These are phyloP conservation scores for Rhodofomes roseus DNA, from an alignment of 1,284 basidiomycete genomes.

Conservation along the genomic window DNA sequence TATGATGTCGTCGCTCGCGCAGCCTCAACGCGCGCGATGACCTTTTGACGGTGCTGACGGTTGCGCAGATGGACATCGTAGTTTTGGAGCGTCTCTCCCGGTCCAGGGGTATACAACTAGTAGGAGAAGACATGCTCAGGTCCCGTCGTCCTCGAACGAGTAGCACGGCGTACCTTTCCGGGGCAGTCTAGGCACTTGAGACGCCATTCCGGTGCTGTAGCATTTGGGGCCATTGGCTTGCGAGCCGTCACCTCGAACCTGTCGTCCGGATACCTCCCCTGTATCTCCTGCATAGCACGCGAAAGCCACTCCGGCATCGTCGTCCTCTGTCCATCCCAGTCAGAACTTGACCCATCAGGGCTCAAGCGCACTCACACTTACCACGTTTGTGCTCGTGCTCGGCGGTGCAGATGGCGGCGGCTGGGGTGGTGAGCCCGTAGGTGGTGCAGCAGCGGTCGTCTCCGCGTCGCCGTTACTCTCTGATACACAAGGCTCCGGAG, in stretches of 20 bases:
- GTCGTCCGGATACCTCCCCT: constrained; percentile 77
- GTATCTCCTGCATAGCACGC: constrained; percentile 60
- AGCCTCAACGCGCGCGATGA: constrained; percentile 36
- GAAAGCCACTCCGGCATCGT: constrained; percentile 71
- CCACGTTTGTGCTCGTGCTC: constrained; percentile 5
- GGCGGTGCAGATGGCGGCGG: constrained; percentile 7
- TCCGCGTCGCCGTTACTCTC: not conserved
- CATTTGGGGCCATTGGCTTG: constrained; percentile 41
- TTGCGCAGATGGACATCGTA: constrained; percentile 93
- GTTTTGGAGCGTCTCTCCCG: constrained; percentile 84
- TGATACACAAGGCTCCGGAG: constrained; percentile 12
- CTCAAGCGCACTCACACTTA: constrained; percentile 10
- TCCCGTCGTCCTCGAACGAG: not conserved
- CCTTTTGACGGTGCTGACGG: constrained; percentile 61
- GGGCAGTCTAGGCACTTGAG: constrained; percentile 95
- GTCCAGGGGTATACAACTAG: constrained; percentile 92
- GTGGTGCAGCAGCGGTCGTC: constrained; percentile 4
- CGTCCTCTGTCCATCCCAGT: constrained; percentile 7
- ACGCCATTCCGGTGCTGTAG: constrained; percentile 76
- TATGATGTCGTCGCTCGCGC: constrained; percentile 5
- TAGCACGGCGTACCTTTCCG: constrained; percentile 66
- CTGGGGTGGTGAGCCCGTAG: constrained; percentile 4
- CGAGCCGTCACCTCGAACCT: constrained; percentile 75
- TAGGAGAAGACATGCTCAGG: constrained; percentile 5
- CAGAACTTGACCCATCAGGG: constrained; percentile 5